phyloP scores from a whole-genome alignment of 768 basidiomycete species.

The Calocera viscosa region DNA sequence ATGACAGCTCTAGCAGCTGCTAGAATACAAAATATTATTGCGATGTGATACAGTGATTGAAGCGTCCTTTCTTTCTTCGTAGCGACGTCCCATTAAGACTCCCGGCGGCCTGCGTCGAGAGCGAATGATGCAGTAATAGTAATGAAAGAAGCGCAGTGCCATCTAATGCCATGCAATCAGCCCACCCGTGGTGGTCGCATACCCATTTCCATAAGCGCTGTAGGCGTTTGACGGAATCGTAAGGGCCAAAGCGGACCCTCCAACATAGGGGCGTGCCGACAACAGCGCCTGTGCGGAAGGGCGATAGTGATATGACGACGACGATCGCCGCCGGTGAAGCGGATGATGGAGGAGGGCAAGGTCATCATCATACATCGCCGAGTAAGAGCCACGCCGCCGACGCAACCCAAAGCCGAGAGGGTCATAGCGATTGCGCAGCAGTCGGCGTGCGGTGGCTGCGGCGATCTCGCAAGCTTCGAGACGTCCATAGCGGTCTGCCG shows the following conservation, averaged over 20 bases:
- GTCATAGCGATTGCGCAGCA: constrained; percentile 29
- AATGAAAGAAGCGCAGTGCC: neutral
- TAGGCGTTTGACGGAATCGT: neutral
- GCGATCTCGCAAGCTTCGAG: constrained; percentile 49
- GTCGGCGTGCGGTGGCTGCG: constrained; percentile 50
- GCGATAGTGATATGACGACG: neutral
- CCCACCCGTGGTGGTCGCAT: neutral
- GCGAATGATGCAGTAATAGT: neutral
- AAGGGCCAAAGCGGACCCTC: neutral
- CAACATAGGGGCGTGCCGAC: neutral
- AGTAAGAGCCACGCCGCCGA: neutral
- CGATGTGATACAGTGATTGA: neutral
- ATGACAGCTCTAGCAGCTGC: neutral
- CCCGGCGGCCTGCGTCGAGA: neutral
- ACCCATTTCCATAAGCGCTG: constrained; percentile 2
- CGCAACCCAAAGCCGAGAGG: neutral
- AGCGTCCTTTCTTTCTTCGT: neutral
- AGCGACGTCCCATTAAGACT: neutral
- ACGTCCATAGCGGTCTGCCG: constrained; percentile 36
- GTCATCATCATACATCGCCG: neutral
- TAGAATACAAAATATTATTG: neutral
- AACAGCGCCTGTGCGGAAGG: neutral
- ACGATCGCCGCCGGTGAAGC: neutral
- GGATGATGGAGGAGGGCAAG: neutral
- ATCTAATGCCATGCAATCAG: neutral